These are phyloP conservation scores for Alnus rubra DNA, from an alignment of 306 rosid species.

Conservation along the genomic window DNA sequence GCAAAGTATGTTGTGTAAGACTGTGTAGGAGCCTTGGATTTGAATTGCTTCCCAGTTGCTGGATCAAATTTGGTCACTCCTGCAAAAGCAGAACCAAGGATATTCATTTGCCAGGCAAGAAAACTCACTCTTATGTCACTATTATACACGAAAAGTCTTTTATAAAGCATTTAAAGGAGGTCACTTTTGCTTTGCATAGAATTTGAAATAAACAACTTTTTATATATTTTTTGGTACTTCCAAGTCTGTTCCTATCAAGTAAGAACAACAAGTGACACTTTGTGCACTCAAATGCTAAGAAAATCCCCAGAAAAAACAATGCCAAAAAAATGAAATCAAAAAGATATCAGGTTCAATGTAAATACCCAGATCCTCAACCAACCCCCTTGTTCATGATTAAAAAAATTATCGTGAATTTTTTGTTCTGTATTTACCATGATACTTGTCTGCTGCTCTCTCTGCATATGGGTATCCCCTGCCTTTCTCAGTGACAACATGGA, in stretches of 20 bases:
- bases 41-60: conserved; percentile 86
- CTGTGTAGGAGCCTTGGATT: conserved; percentile 62
- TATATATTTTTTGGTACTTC: neutral
- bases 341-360: neutral
- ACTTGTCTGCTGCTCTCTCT: conserved; percentile 88
- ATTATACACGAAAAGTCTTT: neutral
- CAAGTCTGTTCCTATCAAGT: neutral
- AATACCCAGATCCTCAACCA: neutral
- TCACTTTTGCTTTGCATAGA: neutral
- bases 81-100: conserved; percentile 37
- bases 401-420: neutral
- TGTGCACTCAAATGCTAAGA: conserved; percentile 4
- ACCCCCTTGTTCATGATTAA: neutral
- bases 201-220: neutral
- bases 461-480: conserved; percentile 98
- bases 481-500: conserved; percentile 90
- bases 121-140: neutral
- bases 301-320: neutral
- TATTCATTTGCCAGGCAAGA: neutral
- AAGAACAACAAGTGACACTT: neutral
- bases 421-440: conserved; percentile 63
- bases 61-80: conserved; percentile 96
- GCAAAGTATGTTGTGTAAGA: conserved; percentile 93
- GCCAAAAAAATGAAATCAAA: neutral
- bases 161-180: neutral